These are phyloP conservation scores for Herpetomonas muscarum DNA, from an alignment of 208 protist genomes.

Conservation along the genomic window DNA sequence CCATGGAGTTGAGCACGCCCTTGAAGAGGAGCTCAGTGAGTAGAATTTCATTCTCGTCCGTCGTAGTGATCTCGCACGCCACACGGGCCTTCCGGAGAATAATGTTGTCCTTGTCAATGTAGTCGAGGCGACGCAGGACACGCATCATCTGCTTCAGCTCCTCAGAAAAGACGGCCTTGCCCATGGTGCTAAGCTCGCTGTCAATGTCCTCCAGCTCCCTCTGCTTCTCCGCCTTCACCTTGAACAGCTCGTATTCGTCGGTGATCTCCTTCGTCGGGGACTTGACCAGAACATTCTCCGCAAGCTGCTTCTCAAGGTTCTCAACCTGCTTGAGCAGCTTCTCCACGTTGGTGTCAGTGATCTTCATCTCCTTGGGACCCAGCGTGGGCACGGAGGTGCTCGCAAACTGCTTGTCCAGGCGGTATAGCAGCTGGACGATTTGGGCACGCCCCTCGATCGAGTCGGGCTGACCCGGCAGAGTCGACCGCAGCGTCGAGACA, in stretches of 20 bases:
- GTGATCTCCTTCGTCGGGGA: constrained; percentile 56
- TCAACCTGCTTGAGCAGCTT: constrained; percentile 82
- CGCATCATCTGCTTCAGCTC: constrained; percentile 96
- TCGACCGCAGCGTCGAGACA: constrained; percentile 74
- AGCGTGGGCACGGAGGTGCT: constrained; percentile 87
- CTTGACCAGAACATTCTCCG: constrained; percentile 58
- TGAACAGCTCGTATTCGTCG: constrained; percentile 57
- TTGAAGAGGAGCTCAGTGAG: constrained; percentile 98
- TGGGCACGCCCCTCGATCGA: constrained; percentile 66
- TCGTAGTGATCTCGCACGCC: constrained; percentile 97
- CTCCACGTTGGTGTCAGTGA: constrained; percentile 78
- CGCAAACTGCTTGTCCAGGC: constrained; percentile 66
- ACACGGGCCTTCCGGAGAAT: constrained; percentile 97
- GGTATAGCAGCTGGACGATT: constrained; percentile 74
- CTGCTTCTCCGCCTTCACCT: constrained; percentile 66
- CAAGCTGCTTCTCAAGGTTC: constrained; percentile 80
- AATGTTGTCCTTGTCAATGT: constrained; percentile 97
- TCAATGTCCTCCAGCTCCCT: constrained; percentile 62
- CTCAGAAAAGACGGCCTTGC: constrained; percentile 90
- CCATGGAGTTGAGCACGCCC: constrained; percentile 97
- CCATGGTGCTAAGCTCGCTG: constrained; percentile 77
- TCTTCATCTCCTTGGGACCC: constrained; percentile 96
- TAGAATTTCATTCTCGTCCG: constrained; percentile 98
- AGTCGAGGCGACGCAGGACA: constrained; percentile 95
- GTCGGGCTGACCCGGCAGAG: constrained; percentile 73